Evolutionary conservation across 2,329 filamentous ascomycete species (phyloP).

Genomic region (Cylindrodendrum hubeiense): DNA sequence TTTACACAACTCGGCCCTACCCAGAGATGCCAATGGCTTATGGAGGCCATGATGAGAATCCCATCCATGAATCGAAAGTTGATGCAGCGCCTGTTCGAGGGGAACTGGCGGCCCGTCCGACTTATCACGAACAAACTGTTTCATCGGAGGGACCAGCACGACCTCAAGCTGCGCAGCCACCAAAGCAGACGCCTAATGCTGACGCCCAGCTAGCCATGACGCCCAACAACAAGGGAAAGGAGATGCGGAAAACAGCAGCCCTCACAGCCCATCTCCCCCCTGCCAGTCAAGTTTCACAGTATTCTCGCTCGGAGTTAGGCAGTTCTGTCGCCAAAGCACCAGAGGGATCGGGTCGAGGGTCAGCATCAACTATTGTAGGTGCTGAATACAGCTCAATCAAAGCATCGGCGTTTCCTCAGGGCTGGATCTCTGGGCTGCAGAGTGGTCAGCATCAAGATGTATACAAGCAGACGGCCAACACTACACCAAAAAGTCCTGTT

Average conservation of each 20-base stretch:
- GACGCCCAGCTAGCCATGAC: neutral
- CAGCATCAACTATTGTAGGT: neutral
- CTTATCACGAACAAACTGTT: neutral
- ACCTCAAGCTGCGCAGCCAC: neutral
- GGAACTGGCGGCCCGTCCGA: neutral
- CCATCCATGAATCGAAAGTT: neutral
- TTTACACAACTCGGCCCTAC: neutral
- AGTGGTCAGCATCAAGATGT: no score
- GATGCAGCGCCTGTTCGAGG: neutral
- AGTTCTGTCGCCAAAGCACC: neutral
- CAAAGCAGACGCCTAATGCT: no score
- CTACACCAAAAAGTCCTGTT: neutral
- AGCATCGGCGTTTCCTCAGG: neutral
- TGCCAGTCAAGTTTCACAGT: neutral
- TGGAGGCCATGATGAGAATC: neutral
- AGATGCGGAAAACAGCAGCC: neutral
- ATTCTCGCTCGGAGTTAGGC: neutral
- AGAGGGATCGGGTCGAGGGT: neutral
- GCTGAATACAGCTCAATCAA: slow-evolving; percentile 10
- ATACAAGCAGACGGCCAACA: neutral
- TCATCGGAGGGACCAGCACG: neutral
- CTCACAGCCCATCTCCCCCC: slow-evolving; percentile 13
- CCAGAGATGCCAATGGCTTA: neutral
- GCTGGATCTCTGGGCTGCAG: neutral
- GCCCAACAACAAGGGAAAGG: neutral